Evolutionary conservation across 179 eudicot genomes (phyloP), one percentile per base, ranked within the genome.

Genomic region (Vitellaria paradoxa): DNA sequence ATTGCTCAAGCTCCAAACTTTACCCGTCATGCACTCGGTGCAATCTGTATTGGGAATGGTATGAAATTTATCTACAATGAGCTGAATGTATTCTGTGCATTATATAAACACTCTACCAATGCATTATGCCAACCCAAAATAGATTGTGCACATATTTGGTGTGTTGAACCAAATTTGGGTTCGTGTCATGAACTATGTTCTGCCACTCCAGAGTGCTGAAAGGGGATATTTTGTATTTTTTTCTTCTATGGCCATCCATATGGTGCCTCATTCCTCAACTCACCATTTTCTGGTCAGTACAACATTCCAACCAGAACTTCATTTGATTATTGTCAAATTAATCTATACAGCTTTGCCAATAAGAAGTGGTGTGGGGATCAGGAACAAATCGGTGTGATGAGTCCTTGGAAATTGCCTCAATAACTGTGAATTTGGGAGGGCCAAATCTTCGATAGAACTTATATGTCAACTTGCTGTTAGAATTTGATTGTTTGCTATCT

Each of bases 31-130:
- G 97, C 98, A 80, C 92, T 96, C 64, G 85, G 96, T 57, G 75
- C 88, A 72, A 86, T 96, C 84, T 92, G 94, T 64, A 88, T 96
- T 67, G 90, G 90, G 86, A 96, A 96, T 52, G 99, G 99, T 96
- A 93, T 71, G 85, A 55, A 81, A 82, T 30, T 65, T 79, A 21
- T 77, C 45, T 53, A 3, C 24, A 0, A 26, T 37, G 17, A 20
- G 67, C n/a, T 77, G 52, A 73, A 55, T 46, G 17, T n/a, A 0
- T 75, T 18, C 0, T 20, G 20, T 74, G 65, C 37, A 5, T 50
- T 56, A 21, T 69, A 46, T 68, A 15, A 9, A 65, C 26, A 47
- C 50, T 14, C 12, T 7, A 50, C 11, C 55, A 8, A 50, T 50
- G 55, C 11, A 12, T 50, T 50, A 12, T 50, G 55, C 55, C 55